Conservation (phyloP, 176 grass and related monocot species). For the Rhynchospora tenuis region DNA sequence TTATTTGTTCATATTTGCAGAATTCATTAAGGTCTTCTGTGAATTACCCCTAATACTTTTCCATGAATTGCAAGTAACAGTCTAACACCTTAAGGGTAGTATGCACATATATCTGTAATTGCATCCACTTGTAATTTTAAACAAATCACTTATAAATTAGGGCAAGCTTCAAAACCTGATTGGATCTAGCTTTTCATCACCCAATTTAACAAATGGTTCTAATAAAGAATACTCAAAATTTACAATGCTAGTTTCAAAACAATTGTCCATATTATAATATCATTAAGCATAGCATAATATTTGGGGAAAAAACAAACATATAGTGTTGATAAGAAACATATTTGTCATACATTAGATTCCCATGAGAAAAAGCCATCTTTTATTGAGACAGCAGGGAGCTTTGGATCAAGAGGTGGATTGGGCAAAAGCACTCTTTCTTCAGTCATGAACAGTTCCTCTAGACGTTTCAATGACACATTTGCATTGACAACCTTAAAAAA, state of each 20-base stretch:
- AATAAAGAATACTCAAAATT: neutral
- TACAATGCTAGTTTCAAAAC: neutral
- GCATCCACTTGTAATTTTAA: no score
- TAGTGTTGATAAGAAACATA: slow-evolving; percentile 15
- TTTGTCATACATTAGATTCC: slow-evolving; percentile 61
- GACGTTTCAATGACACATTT: slow-evolving; percentile 85
- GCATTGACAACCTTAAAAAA: slow-evolving; percentile 84
- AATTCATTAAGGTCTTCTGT: neutral
- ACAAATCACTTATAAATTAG: neutral
- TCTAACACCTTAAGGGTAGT: neutral
- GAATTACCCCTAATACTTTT: neutral
- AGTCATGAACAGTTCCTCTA: slow-evolving; percentile 74
- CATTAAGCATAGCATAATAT: neutral
- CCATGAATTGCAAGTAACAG: neutral
- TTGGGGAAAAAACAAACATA: neutral
- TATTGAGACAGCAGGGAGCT: slow-evolving; percentile 82
- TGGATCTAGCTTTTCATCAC: neutral
- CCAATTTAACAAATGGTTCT: neutral
- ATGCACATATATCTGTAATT: neutral
- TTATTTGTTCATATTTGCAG: neutral
- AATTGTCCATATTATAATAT: neutral
- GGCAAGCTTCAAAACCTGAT: neutral
- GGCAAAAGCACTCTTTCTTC: slow-evolving; percentile 85
- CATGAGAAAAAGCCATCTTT: slow-evolving; percentile 90
- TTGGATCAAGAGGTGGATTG: slow-evolving; percentile 68